Base-by-base conservation (phyloP, 495 filamentous ascomycete genomes). In the Talaromyces nanjingensis region DNA sequence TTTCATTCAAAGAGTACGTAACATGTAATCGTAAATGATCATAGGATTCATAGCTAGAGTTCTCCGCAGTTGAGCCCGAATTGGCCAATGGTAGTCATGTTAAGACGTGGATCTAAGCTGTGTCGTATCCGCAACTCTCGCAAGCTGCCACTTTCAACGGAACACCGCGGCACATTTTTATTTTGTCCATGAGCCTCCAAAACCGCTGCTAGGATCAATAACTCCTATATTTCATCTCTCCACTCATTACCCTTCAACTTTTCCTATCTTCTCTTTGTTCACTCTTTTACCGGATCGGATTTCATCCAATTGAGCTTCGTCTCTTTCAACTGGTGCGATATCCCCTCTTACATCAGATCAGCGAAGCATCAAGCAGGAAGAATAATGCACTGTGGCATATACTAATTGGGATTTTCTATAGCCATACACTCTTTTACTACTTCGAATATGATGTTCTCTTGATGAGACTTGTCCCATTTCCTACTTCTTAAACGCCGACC, bases 1-100 rank as follows among this genome's bases (percentile, higher is more conserved):
- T 27, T 27, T 27, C 27, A 5, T 27, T 27, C 27, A 27, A 27
- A 3, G 27, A 27, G 27, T n/a, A n/a, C n/a, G n/a, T 27, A 27
- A 5, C 27, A 27, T 27, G 27, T 27, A 2, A 5, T 27, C 27
- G 3, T 27, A 4, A 3, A 27, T 27, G 27, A 27, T 27, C 27
- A 49, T n/a, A n/a, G n/a, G n/a, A n/a, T n/a, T n/a, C n/a, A n/a
- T 18, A 14, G 4, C 9, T 55, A 27, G 33, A 59, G 56, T 25
- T 59, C 56, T 34, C 52, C 52, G 52, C 52, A 55, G 56, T 12
- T 9, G 14, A 56, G 53, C 24, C 66, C 64, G 61, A 33, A 25
- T 8, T 63, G 58, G 66, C 77, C 75, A 79, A 77, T 79, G 27
- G 71, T 45, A 27, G 64, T 62, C 55, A 68, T 62, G 57, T 62